Evolutionary conservation across 2,329 filamentous ascomycete genomes (phyloP), one percentile per base, ranked within the genome.

Genomic region (Fusarium denticulatum): DNA sequence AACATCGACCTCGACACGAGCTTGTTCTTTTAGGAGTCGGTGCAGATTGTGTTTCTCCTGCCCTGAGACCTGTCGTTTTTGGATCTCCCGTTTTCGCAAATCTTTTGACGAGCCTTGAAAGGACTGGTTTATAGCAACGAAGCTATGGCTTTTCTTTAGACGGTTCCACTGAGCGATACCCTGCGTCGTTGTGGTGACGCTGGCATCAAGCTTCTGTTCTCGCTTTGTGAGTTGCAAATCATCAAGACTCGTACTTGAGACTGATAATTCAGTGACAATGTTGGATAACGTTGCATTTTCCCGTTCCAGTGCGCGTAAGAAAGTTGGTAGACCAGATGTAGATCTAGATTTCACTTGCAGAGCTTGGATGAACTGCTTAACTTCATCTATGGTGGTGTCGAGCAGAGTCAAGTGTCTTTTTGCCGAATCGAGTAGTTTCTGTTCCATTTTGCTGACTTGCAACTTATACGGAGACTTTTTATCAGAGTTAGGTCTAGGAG

Each of bases 1-100:
- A 39, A 84, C 80, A 32, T 82, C 76, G 3, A 82, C 81, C 28
- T 82, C 80, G 13, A 81, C 75, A 7, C 80, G 79, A 37, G 76
- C 77, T 60, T 81, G 79, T 59, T 80, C 78, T 58, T 80, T 82
- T n/a, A 83, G 64, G 2, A 75, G 67, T 7, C 81, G 76, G 53
- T 82, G 79, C 60, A 81, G 66, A 22, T 73, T 69, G 39, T 78
- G 73, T 66, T 78, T 80, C n/a, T 81, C 79, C 28, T 72, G 59
- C 5, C 73, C 73, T 15, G 72, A 67, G 34, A 73, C 60, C 14
- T 74, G 71, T 20, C 73, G 61, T n/a, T 71, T 72, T 16, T 72
- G 67, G 11, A 81, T 67, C 46, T 79, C 74, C 34, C 59, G 56
- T 52, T 63, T 75, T 26, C 81, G 75, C 14, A 63, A 64, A 18